Percentiles rank a stretch among this genome's conserved stretches.
Evolutionary conservation across 805 yeast species (phyloP).

Genomic region (Zygosaccharomyces lentus): DNA sequence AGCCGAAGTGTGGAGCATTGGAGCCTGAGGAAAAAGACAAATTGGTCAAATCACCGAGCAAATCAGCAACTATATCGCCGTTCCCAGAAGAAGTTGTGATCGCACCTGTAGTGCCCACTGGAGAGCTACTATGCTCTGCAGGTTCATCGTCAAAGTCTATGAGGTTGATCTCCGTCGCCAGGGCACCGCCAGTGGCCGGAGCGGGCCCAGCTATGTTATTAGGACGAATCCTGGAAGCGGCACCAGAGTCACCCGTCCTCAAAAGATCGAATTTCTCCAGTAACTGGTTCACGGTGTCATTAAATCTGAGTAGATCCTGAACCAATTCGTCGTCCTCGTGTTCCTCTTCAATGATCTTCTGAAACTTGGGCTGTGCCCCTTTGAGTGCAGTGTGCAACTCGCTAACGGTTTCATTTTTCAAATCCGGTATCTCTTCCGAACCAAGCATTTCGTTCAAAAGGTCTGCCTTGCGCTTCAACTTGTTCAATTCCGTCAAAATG

Average conservation of each 20-base stretch:
- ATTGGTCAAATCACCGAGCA: conserved; percentile 66
- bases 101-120: conserved; percentile 9
- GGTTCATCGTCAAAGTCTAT: conserved; percentile 71
- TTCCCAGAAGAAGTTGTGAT: conserved; percentile 14
- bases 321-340: conserved; percentile 64
- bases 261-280: conserved; percentile 62
- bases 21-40: conserved; percentile 49
- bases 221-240: conserved; percentile 48
- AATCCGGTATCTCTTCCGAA: conserved; percentile 40
- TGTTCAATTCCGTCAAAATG: conserved; percentile 77
- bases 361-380: conserved; percentile 80
- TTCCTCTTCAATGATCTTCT: conserved; percentile 79
- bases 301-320: conserved; percentile 58
- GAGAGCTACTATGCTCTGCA: conserved; percentile 20
- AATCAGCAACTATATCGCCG: conserved; percentile 51
- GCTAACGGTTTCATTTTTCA: conserved; percentile 58
- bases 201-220: conserved; percentile 32
- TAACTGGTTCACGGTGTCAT: conserved; percentile 70
- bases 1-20: conserved; percentile 37
- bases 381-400: conserved; percentile 78
- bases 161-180: conserved; percentile 47
- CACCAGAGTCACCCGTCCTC: conserved; percentile 56
- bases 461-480: conserved; percentile 80
- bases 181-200: conserved; percentile 28
- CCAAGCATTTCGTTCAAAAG: conserved; percentile 81